Percentiles rank a stretch among this genome's conserved stretches.
Evolutionary conservation across 768 basidiomycete species (phyloP).

Genomic region (Lyophyllum semitale): DNA sequence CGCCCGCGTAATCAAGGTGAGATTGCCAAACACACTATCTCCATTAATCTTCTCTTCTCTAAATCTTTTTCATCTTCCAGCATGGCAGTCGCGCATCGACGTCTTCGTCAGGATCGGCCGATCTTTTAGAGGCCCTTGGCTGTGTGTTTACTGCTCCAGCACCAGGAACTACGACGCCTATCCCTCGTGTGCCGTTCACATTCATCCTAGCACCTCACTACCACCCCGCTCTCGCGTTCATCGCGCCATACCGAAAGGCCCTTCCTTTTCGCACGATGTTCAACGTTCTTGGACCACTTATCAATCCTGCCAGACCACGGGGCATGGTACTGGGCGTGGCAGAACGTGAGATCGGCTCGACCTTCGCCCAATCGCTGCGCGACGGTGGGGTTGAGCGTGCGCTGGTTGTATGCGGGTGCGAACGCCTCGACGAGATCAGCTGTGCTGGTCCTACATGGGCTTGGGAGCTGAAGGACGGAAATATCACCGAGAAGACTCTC

Average conservation of each 20-base stretch:
- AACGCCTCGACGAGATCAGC: slow-evolving; percentile 93
- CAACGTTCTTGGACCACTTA: slow-evolving; percentile 91
- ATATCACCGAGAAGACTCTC: slow-evolving; percentile 62
- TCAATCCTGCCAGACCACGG: slow-evolving; percentile 85
- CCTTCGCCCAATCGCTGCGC: slow-evolving; percentile 75
- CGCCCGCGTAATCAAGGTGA: slow-evolving; percentile 88
- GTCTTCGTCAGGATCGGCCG: slow-evolving; percentile 92
- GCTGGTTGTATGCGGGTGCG: slow-evolving; percentile 90
- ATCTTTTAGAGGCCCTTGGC: slow-evolving; percentile 82
- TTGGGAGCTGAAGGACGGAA: slow-evolving; percentile 77
- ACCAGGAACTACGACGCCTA: slow-evolving; percentile 53
- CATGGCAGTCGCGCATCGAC: slow-evolving; percentile 92
- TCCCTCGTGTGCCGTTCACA: slow-evolving; percentile 76
- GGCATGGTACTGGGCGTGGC: slow-evolving; percentile 94
- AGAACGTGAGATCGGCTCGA: slow-evolving; percentile 73
- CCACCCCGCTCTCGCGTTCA: slow-evolving; percentile 80
- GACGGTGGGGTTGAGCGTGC: slow-evolving; percentile 81
- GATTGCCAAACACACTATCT: background rate
- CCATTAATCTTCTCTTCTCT: slow-evolving; percentile 4
- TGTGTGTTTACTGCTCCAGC: slow-evolving; percentile 73
- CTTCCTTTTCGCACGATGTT: slow-evolving; percentile 97
- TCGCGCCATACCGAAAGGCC: slow-evolving; percentile 82
- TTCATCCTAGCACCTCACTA: slow-evolving; percentile 96
- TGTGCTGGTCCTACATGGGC: slow-evolving; percentile 87
- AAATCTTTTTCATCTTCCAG: slow-evolving; percentile 41